Conservation (phyloP, 352 stramenopile species). For the Globisporangium sylvaticum region DNA sequence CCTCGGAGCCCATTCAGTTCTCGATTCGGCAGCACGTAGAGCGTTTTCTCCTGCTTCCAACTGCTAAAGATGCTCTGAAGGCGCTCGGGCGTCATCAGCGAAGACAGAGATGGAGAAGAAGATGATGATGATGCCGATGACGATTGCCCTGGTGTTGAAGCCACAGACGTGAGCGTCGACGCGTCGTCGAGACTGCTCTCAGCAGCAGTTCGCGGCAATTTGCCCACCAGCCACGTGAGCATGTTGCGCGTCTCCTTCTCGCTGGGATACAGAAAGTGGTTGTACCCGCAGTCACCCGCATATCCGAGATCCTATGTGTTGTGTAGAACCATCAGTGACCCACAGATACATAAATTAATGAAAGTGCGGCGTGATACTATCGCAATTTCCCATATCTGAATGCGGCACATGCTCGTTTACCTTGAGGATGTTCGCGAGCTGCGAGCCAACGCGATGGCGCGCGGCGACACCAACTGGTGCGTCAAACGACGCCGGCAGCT, state of each 20-base stretch:
- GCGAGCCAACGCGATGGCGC: slow-evolving; percentile 68
- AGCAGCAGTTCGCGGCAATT: slow-evolving; percentile 41
- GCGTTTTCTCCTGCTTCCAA: slow-evolving; percentile 52
- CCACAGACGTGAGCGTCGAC: background rate
- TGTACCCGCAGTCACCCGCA: slow-evolving; percentile 83
- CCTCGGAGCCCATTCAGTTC: slow-evolving; percentile 34
- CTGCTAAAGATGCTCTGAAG: slow-evolving; percentile 32
- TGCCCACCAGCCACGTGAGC: slow-evolving; percentile 78
- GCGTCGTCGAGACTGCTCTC: slow-evolving; percentile 16
- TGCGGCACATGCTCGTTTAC: slow-evolving; percentile 16
- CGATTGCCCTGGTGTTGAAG: slow-evolving; percentile 2
- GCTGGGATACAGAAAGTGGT: slow-evolving; percentile 86
- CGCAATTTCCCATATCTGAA: background rate
- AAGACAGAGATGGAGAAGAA: background rate
- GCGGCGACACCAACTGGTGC: slow-evolving; percentile 57
- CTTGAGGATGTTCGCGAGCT: slow-evolving; percentile 74
- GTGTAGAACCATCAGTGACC: background rate
- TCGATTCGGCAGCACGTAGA: slow-evolving; percentile 39
- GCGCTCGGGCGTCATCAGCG: background rate
- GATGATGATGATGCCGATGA: background rate
- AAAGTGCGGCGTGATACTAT: background rate
- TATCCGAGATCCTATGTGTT: slow-evolving; percentile 64
- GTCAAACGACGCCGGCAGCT: slow-evolving; percentile 17
- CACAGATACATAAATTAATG: background rate
- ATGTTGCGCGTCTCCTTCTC: slow-evolving; percentile 80